These are phyloP conservation scores for Didymella exigua DNA, from an alignment of 2,329 filamentous ascomycete species.

Conservation along the genomic window DNA sequence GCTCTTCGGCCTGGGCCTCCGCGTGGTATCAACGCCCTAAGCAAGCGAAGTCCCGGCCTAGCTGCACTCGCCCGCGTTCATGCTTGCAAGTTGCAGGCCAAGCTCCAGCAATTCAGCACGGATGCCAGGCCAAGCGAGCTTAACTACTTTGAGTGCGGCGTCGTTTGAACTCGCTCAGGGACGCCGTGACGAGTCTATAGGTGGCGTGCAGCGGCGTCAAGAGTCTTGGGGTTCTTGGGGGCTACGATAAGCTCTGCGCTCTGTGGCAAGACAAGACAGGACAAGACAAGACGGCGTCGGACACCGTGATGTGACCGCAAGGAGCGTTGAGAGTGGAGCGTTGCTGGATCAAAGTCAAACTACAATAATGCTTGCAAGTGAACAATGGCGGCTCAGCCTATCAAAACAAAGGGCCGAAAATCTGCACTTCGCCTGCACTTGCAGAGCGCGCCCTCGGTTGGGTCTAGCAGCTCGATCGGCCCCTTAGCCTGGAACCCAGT, in stretches of 20 bases:
- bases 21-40: conserved; percentile 19
- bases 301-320: neutral
- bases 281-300: neutral
- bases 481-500: conserved; percentile 20
- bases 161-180: conserved; percentile 18
- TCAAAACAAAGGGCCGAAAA: conserved; percentile 15
- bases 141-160: conserved; percentile 16
- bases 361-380: conserved; percentile 8
- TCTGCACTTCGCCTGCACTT: neutral
- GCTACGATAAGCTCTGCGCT: neutral
- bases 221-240: neutral
- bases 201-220: conserved; percentile 22
- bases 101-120: conserved; percentile 23
- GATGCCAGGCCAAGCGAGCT: conserved; percentile 21
- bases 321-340: conserved; percentile 5
- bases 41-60: too few species aligned
- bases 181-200: conserved; percentile 19
- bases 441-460: conserved; percentile 3
- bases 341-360: conserved; percentile 9
- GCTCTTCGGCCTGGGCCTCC: conserved; percentile 30
- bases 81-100: conserved; percentile 25
- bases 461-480: conserved; percentile 14
- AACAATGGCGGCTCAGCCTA: conserved; percentile 15
- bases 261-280: neutral
- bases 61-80: conserved; percentile 10